A percentile compares a stretch with the other conserved stretches of the same genome.
These are phyloP conservation scores for Eucalyptus sideroxylon DNA, from an alignment of 345 rosid genomes.

Conservation along the genomic window DNA sequence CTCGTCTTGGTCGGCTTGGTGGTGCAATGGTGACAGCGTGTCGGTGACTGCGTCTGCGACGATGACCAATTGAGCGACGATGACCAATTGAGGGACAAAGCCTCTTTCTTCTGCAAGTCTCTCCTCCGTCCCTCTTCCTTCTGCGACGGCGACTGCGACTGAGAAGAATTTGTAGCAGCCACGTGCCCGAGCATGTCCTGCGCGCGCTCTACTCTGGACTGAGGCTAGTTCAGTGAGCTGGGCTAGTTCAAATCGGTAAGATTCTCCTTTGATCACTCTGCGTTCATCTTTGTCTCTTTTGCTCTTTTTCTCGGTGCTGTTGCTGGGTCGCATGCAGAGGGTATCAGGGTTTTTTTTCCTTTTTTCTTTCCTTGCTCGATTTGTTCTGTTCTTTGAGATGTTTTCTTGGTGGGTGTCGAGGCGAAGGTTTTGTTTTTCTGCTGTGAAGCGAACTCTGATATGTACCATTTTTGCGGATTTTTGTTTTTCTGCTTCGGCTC, in stretches of 20 bases:
- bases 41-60: too few relatives aligned
- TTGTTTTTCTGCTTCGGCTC: too few relatives aligned
- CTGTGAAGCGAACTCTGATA: not conserved
- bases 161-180: too few relatives aligned
- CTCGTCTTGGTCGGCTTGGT: not conserved
- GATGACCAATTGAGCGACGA: too few relatives aligned
- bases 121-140: too few relatives aligned
- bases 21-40: too few relatives aligned
- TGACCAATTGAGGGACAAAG: too few relatives aligned
- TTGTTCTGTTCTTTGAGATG: not conserved
- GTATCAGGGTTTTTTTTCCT: not conserved
- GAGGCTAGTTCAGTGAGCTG: not conserved
- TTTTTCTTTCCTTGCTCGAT: not conserved
- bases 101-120: too few relatives aligned
- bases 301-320: not conserved
- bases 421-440: not conserved
- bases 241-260: constrained; percentile 18
- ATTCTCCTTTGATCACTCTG: not conserved
- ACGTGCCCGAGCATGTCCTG: too few relatives aligned
- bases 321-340: not conserved
- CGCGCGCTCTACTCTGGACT: too few relatives aligned
- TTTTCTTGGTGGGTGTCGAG: not conserved
- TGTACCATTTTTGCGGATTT: too few relatives aligned
- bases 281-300: not conserved
- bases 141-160: too few relatives aligned